A percentile compares a stretch with the other conserved stretches of the same genome.
phyloP scores from a whole-genome alignment of 2,329 filamentous ascomycete species.

The Penicillium sumatraense region DNA sequence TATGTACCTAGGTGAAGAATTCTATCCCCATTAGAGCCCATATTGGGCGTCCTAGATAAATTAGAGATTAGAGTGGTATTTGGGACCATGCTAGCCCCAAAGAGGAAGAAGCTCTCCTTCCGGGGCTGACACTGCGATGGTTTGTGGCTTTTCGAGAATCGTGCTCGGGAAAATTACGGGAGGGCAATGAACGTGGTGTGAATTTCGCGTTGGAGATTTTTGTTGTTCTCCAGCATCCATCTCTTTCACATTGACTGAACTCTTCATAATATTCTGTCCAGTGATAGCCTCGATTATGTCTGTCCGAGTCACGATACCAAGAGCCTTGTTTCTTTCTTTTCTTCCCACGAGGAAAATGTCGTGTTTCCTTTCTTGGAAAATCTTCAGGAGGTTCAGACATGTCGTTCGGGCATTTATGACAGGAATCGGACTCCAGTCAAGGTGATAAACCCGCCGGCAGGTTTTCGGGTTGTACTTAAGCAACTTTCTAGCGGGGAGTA shows the following conservation, averaged over 20 bases:
- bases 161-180: background rate
- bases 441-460: constrained; percentile 79
- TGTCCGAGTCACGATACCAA: constrained; percentile 92
- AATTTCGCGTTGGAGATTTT: background rate
- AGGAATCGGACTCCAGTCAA: constrained; percentile 87
- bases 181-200: background rate
- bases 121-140: constrained; percentile 2
- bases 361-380: constrained; percentile 98
- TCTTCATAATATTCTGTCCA: background rate
- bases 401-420: constrained; percentile 93
- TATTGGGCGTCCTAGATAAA: no score
- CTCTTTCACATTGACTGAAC: background rate
- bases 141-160: background rate
- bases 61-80: no score
- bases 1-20: no score
- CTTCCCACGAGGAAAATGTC: constrained; percentile 96
- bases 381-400: constrained; percentile 97
- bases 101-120: constrained; percentile 2
- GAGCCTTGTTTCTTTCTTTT: constrained; percentile 81
- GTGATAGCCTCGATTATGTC: constrained; percentile 57
- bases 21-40: no score
- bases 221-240: background rate
- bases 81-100: no score
- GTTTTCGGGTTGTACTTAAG: constrained; percentile 98
- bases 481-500: constrained; percentile 96